Evolutionary conservation across 768 basidiomycete genomes (phyloP).

Genomic region (Nidularia pulvinata): DNA sequence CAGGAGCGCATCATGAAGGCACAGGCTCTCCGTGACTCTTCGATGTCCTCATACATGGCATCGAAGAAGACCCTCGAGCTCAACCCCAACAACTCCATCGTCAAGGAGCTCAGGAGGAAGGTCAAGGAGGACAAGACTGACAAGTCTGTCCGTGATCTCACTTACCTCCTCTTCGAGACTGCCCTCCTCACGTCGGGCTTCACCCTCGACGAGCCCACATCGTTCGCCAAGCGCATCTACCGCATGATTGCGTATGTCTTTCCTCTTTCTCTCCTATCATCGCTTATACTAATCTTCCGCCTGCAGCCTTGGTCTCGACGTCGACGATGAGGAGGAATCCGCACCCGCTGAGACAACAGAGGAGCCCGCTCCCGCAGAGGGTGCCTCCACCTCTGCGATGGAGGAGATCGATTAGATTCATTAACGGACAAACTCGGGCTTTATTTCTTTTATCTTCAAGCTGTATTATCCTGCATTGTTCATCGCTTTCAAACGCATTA

Average conservation of each 20-base stretch:
- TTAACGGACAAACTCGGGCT: slow-evolving; percentile 7
- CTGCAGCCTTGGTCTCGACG: slow-evolving; percentile 77
- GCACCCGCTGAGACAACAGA: slow-evolving; percentile 40
- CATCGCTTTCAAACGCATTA: slow-evolving; percentile 11
- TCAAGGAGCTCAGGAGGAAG: slow-evolving; percentile 96
- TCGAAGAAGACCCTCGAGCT: slow-evolving; percentile 98
- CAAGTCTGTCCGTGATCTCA: slow-evolving; percentile 97
- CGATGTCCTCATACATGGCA: slow-evolving; percentile 99
- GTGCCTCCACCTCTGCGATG: slow-evolving; percentile 81
- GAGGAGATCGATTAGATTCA: slow-evolving; percentile 88
- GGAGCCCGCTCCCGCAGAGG: slow-evolving; percentile 53
- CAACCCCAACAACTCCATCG: slow-evolving; percentile 88
- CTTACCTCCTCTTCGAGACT: slow-evolving; percentile 96
- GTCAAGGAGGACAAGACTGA: slow-evolving; percentile 97
- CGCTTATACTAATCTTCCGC: slow-evolving; percentile 4
- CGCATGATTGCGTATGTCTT: slow-evolving; percentile 86
- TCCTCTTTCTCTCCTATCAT: slow-evolving; percentile 1
- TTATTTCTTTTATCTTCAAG: slow-evolving; percentile 19
- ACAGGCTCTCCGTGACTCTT: slow-evolving; percentile 93
- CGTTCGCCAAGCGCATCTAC: slow-evolving; percentile 95
- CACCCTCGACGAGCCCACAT: slow-evolving; percentile 92
- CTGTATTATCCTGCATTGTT: slow-evolving; percentile 26
- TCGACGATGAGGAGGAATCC: slow-evolving; percentile 64
- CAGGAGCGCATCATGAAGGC: slow-evolving; percentile 99
- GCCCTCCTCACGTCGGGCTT: slow-evolving; percentile 95